phyloP scores from a whole-genome alignment of 2,329 filamentous ascomycete genomes.

The Akanthomyces lecanii region DNA sequence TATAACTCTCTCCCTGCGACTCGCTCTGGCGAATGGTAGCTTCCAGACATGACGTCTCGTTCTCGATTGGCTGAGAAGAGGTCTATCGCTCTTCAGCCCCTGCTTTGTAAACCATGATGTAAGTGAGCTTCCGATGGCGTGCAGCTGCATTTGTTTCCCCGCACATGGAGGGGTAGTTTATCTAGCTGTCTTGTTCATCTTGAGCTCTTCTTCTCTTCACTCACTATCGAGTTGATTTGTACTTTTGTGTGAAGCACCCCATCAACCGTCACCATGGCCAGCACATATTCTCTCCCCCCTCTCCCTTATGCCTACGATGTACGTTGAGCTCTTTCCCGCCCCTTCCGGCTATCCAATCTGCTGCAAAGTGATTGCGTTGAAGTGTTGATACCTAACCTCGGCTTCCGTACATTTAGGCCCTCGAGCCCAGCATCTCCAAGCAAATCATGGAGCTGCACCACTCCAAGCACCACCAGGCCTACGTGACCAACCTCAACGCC shows the following conservation, averaged over 20 bases:
- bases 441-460: conserved; percentile 83
- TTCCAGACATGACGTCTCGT: background rate
- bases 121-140: conserved; percentile 12
- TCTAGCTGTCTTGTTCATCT: background rate
- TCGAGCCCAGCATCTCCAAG: conserved; percentile 69
- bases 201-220: background rate
- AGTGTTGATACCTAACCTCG: background rate
- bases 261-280: conserved; percentile 29
- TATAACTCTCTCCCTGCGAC: background rate
- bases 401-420: conserved; percentile 43
- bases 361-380: no score
- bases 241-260: background rate
- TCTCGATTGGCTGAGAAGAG: background rate
- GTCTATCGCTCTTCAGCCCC: background rate
- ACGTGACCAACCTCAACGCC: conserved; percentile 71
- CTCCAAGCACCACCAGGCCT: conserved; percentile 73
- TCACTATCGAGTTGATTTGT: background rate
- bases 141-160: conserved; percentile 6
- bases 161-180: conserved; percentile 5
- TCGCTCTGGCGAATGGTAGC: background rate
- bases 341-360: background rate
- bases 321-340: conserved; percentile 28
- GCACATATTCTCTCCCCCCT: conserved; percentile 56
- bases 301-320: conserved; percentile 70
- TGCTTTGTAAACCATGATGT: conserved; percentile 1